Conservation (phyloP, 495 filamentous ascomycete species). For the Neurospora sp. region DNA sequence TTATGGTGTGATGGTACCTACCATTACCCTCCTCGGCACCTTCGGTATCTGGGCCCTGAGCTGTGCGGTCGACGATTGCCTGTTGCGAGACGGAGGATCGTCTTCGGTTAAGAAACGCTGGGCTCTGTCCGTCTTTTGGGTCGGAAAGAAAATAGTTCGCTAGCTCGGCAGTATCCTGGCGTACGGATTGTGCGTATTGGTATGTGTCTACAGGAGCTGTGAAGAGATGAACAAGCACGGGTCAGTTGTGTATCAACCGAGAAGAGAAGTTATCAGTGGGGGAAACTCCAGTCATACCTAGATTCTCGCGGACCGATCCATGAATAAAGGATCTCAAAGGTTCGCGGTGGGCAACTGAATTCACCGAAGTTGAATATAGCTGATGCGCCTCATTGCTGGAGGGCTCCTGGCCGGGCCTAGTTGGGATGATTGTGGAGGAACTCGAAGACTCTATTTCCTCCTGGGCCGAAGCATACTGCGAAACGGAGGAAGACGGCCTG, state of each 20-base stretch:
- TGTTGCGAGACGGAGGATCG: constrained; percentile 23
- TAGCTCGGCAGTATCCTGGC: constrained; percentile 85
- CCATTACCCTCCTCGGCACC: constrained; percentile 2
- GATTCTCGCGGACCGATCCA: constrained; percentile 53
- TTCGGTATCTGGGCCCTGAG: constrained; percentile 11
- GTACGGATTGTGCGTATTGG: constrained; percentile 66
- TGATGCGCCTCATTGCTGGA: constrained; percentile 18
- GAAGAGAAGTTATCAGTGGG: constrained; percentile 8
- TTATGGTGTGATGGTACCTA: constrained; percentile 35
- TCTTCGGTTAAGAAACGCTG: constrained; percentile 30
- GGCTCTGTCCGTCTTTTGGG: constrained; percentile 31
- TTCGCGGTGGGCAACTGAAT: constrained; percentile 43
- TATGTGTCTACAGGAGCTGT: constrained; percentile 49
- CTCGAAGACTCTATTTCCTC: constrained; percentile 13
- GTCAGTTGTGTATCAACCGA: not conserved
- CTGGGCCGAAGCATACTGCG: constrained; percentile 17
- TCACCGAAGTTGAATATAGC: constrained; percentile 29
- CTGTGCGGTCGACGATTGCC: constrained; percentile 6
- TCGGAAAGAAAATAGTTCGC: constrained; percentile 77
- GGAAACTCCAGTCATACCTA: constrained; percentile 38
- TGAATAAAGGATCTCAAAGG: constrained; percentile 74
- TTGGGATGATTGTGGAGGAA: constrained; percentile 10
- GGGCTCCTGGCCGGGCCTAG: constrained; percentile 2
- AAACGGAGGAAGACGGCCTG: constrained; percentile 25
- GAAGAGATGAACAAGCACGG: not conserved